Evolutionary conservation across 352 stramenopile genomes (phyloP), one percentile per base, ranked within the genome.

Genomic region (Elongisporangium anandrum): DNA sequence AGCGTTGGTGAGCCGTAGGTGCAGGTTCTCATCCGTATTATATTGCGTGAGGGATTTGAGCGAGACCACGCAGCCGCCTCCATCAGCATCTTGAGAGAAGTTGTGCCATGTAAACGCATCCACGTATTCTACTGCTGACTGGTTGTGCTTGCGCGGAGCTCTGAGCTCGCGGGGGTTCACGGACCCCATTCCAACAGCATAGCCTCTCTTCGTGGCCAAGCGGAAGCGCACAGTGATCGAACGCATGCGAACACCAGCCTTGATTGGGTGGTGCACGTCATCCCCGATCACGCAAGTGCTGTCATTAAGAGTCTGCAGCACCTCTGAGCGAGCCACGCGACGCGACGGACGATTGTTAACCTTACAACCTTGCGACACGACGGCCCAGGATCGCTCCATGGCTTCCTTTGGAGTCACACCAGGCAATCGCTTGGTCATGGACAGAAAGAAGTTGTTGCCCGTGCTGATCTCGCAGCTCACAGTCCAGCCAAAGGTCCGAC

Each of bases 151-250:
- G 3, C 34, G 34, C 34, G 16, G 34, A 12, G 34, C 17, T 45
- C 34, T 45, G 34, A 45, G 17, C 57, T 71, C 21, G n/a, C 61
- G 72, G 1, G 73, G 73, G 53, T 77, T 73, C 57, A 79, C 77
- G 29, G 66, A 69, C 21, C 69, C 62, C 1, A 66, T 65, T 2
- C 70, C 65, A 3, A 72, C 58, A 19, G 75, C 67, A 34, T 76
- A 77, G 12, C 73, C 68, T 13, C 29, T 54, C 8, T 68, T 57
- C 1, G 68, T 78, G 39, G 71, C 54, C 45, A 82, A 61, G 4
- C 73, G 65, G 60, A 77, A 82, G 7, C 70, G 73, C 47, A 79
- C 48, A 26, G 72, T 66, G 17, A 79, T 56, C 16, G 65, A 73
- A n/a, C 73, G 70, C 57, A 82, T 54, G 12, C 75, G 51, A 23